phyloP scores from a whole-genome alignment of 768 basidiomycete species.

The Xanthoconium stramineum region DNA sequence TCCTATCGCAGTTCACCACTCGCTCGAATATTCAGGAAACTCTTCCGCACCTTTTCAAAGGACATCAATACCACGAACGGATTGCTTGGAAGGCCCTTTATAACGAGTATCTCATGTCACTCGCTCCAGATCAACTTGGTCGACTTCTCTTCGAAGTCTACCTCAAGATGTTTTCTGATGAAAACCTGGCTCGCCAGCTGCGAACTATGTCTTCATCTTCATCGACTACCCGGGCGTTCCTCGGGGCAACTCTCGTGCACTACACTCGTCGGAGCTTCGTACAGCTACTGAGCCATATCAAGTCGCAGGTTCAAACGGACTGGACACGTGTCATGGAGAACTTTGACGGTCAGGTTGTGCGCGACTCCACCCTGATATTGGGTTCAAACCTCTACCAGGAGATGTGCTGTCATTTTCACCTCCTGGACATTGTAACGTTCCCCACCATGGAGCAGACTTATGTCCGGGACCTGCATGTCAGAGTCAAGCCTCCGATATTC shows the following conservation, averaged over 20 bases:
- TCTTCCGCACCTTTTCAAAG: background rate
- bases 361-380: conserved; percentile 18
- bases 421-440: conserved; percentile 37
- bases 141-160: conserved; percentile 27
- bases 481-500: conserved; percentile 23
- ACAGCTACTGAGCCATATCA: conserved; percentile 40
- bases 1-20: conserved; percentile 28
- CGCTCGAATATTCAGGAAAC: conserved; percentile 28
- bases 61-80: conserved; percentile 21
- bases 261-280: conserved; percentile 51
- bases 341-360: conserved; percentile 20
- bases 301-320: conserved; percentile 32
- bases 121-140: conserved; percentile 25
- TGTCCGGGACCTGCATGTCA: conserved; percentile 6
- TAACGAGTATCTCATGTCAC: conserved; percentile 8
- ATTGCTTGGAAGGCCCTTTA: conserved; percentile 25
- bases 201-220: conserved; percentile 1
- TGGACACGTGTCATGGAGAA: conserved; percentile 44
- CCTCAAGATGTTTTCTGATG: conserved; percentile 29
- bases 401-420: conserved; percentile 42
- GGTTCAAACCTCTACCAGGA: conserved; percentile 43
- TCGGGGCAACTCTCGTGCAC: conserved; percentile 30
- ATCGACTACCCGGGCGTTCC: background rate
- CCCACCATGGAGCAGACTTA: conserved; percentile 15
- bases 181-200: conserved; percentile 17